Conservation (phyloP, 306 rosid species). For the Pueraria montana region DNA sequence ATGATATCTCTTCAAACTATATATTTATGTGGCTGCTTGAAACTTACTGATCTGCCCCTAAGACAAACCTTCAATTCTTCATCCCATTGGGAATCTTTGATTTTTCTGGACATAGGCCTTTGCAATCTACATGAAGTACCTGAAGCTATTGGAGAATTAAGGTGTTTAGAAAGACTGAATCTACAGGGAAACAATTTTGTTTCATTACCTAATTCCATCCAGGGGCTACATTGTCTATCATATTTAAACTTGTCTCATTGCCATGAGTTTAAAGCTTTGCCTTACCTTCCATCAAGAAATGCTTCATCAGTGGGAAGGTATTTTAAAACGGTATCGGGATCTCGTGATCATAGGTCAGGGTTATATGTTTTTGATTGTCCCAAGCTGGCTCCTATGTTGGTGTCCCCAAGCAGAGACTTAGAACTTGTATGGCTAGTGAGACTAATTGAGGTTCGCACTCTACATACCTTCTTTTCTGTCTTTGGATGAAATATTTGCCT, state of each 20-base stretch:
- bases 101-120: neutral
- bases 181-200: neutral
- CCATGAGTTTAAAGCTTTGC: too few species aligned
- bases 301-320: neutral
- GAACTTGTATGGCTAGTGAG: too few species aligned
- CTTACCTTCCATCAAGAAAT: too few species aligned
- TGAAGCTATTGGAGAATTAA: neutral
- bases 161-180: neutral
- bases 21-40: neutral
- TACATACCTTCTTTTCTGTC: neutral
- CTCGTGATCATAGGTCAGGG: conserved; percentile 1
- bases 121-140: neutral
- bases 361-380: neutral
- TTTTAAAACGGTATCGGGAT: neutral
- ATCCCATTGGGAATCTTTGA: neutral
- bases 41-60: neutral
- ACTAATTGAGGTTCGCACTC: neutral
- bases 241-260: too few species aligned
- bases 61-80: conserved; percentile 28
- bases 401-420: too few species aligned
- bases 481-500: neutral
- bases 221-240: neutral
- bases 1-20: neutral
- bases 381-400: neutral
- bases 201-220: neutral